Evolutionary conservation across 2,329 filamentous ascomycete genomes (phyloP).

Genomic region (Pseudocercospora crystallina): DNA sequence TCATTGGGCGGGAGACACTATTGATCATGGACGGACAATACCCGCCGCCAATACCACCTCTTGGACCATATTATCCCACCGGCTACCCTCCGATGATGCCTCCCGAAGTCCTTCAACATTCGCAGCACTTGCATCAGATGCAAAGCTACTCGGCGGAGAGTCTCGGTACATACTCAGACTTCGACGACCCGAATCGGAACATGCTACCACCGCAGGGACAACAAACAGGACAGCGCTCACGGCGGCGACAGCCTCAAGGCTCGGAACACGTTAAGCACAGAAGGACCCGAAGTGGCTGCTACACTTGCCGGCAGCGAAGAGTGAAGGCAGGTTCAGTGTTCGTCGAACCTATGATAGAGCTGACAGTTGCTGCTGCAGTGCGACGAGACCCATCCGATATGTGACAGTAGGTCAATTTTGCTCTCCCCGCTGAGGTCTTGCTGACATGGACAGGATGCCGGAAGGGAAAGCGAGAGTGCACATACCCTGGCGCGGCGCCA

Average conservation of each 20-base stretch:
- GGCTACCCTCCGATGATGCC: constrained; percentile 34
- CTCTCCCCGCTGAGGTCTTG: background rate
- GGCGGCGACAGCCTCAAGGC: constrained; percentile 30
- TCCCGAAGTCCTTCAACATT: constrained; percentile 24
- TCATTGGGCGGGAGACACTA: constrained; percentile 6
- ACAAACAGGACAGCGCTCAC: constrained; percentile 22
- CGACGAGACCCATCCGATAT: constrained; percentile 83
- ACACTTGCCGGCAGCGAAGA: constrained; percentile 81
- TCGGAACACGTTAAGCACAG: constrained; percentile 86
- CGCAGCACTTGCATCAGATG: constrained; percentile 28
- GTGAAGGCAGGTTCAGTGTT: constrained; percentile 61
- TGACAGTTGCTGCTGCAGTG: constrained; percentile 58
- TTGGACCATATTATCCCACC: constrained; percentile 32
- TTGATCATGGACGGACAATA: constrained; percentile 33
- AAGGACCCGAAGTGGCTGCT: constrained; percentile 90
- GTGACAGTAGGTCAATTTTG: constrained; percentile 61
- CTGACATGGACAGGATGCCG: constrained; percentile 64
- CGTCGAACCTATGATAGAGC: constrained; percentile 4
- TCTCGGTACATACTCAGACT: constrained; percentile 33
- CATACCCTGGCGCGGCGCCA: constrained; percentile 73
- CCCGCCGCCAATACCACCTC: constrained; percentile 29
- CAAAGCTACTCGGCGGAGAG: constrained; percentile 36
- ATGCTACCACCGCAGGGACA: constrained; percentile 26
- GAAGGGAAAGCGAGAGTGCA: constrained; percentile 87
- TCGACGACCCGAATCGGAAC: constrained; percentile 30